These are phyloP conservation scores for Hypomontagnella monticulosa DNA, from an alignment of 495 filamentous ascomycete species.

Conservation along the genomic window DNA sequence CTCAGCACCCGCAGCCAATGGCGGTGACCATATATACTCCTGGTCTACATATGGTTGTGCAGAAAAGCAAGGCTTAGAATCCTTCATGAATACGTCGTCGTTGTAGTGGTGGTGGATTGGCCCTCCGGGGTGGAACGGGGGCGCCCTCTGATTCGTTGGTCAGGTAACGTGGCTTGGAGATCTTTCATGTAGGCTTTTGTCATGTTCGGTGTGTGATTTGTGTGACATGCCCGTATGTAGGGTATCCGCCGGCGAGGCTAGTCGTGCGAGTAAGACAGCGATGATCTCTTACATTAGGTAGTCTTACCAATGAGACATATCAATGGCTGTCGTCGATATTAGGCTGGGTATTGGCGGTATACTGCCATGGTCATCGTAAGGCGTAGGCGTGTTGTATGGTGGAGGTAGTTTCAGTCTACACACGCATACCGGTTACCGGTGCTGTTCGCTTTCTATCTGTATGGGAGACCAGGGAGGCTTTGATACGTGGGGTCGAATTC, in stretches of 20 bases:
- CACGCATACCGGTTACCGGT: no score
- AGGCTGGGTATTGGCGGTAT: no score
- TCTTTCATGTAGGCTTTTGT: slow-evolving; percentile 12
- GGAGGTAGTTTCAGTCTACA: no score
- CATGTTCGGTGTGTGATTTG: no score
- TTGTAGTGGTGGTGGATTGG: slow-evolving; percentile 27
- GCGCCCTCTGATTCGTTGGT: slow-evolving; percentile 24
- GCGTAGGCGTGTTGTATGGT: no score
- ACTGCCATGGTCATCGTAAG: no score
- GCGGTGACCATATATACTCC: not conserved
- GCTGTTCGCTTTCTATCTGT: no score
- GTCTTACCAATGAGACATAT: not conserved
- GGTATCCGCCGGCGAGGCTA: not conserved
- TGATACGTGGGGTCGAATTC: not conserved
- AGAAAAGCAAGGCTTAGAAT: slow-evolving; percentile 34
- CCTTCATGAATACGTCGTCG: slow-evolving; percentile 30
- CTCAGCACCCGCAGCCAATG: slow-evolving; percentile 24
- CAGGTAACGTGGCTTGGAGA: slow-evolving; percentile 30
- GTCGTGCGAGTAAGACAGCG: slow-evolving; percentile 20
- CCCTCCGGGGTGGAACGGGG: slow-evolving; percentile 27
- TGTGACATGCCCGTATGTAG: no score
- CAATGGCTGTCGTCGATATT: not conserved
- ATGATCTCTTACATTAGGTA: slow-evolving; percentile 1
- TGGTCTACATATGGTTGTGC: slow-evolving; percentile 20
- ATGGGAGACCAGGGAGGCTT: not conserved